Base-by-base conservation (phyloP, 495 filamentous ascomycete genomes). In the Neurospora sp. region DNA sequence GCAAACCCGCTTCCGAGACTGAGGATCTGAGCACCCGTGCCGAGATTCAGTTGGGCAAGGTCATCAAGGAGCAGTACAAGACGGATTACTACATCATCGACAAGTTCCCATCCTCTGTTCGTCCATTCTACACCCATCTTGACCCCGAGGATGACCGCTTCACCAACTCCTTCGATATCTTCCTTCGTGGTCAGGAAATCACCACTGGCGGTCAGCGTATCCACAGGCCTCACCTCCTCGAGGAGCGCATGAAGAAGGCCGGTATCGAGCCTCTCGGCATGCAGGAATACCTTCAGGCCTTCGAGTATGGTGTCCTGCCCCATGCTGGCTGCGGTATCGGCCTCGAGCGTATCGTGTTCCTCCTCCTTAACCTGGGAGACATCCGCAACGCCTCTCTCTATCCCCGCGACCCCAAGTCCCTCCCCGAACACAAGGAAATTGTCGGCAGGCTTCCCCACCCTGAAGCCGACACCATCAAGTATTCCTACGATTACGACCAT, bases 131-230 rank as follows among this genome's bases (percentile, higher is more conserved):
- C 76, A 92, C 95, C n/a, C 95, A 97, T 88, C 92, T 93, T 1
- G 94, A 97, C 72, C 87, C 92, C 3, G 82, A 90, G 11, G 90
- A 97, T 76, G 83, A 88, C 9, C 86, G 85, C 3, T 86, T 87
- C 78, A 97, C 94, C 54, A 97, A 97, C 82, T 96, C 95, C 0
- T 98, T 97, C 75, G 94, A 98, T 81, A 95, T 97, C 78, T 97
- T 97, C 83, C 87, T 97, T 71, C 93, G 95, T 12, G 95, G 95
- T 6, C 95, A 98, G 79, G 95, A 97, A 80, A 97, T 97, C 75
- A 90, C 95, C 5, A 93, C 91, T 2, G 94, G 95, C 71, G 95
- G 94, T 10, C 94, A 97, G 80, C 93, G 95, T 88, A 93, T 97
- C 75, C 93, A 98, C 80, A 90, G 94, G 72, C 86, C 93, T 1